Evolutionary conservation across 768 basidiomycete genomes (phyloP).

Genomic region (Naganishia friedmannii): DNA sequence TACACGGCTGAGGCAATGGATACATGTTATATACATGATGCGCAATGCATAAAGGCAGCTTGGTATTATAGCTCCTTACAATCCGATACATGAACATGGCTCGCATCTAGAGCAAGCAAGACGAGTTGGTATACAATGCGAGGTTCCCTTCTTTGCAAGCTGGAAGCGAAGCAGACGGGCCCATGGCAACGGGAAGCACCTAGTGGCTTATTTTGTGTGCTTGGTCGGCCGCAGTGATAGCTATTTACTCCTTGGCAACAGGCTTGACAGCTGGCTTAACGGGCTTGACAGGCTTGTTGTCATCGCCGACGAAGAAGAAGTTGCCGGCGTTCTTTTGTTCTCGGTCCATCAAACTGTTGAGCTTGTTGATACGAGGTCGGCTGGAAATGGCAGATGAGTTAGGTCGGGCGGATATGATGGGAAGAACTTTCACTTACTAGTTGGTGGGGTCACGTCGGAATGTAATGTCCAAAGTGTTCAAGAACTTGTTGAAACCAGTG

Average conservation of each 20-base stretch:
- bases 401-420: not conserved
- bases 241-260: not conserved
- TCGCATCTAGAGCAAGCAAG: not conserved
- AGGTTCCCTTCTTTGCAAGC: not conserved
- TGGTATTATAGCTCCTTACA: conserved; percentile 8
- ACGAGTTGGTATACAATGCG: conserved; percentile 11
- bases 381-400: conserved; percentile 19
- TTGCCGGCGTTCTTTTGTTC: conserved; percentile 50
- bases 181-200: not conserved
- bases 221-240: not conserved
- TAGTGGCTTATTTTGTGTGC: not conserved
- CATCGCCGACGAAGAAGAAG: conserved; percentile 34
- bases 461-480: conserved; percentile 88
- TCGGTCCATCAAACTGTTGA: conserved; percentile 55
- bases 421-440: conserved; percentile 37
- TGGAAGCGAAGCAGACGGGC: not conserved
- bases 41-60: not conserved
- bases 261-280: conserved; percentile 13
- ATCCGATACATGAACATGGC: not conserved
- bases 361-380: conserved; percentile 56
- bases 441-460: conserved; percentile 93
- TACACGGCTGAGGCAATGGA: not conserved
- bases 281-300: conserved; percentile 13
- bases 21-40: conserved; percentile 18
- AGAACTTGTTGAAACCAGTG: conserved; percentile 96